phyloP scores from a whole-genome alignment of 768 basidiomycete genomes.

The Russula griseocarnosa region DNA sequence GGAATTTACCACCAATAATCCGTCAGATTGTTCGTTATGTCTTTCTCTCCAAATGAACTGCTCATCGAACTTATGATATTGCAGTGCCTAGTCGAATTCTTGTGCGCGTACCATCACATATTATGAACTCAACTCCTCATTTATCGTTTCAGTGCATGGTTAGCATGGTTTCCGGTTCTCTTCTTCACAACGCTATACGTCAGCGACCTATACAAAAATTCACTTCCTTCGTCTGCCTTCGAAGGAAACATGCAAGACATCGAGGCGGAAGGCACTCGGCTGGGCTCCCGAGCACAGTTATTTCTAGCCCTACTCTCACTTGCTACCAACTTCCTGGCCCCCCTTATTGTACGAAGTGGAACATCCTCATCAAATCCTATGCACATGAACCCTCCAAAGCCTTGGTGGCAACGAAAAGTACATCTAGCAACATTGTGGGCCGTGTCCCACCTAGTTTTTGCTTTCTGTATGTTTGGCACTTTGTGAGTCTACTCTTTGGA shows the following conservation, averaged over 20 bases:
- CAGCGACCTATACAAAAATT: conserved; percentile 74
- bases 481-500: conserved; percentile 53
- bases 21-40: conserved; percentile 41
- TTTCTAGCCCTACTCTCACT: conserved; percentile 70
- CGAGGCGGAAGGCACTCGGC: conserved; percentile 69
- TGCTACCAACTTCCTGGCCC: conserved; percentile 61
- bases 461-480: conserved; percentile 72
- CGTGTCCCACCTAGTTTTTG: conserved; percentile 67
- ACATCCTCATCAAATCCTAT: conserved; percentile 4
- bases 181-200: conserved; percentile 88
- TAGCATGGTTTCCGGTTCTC: conserved; percentile 90
- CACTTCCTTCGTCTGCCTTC: conserved; percentile 34
- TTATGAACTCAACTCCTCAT: conserved; percentile 6
- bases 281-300: conserved; percentile 82
- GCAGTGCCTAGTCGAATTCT: conserved; percentile 77
- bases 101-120: conserved; percentile 40
- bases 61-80: conserved; percentile 4
- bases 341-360: conserved; percentile 47
- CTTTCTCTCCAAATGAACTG: not conserved
- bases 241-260: conserved; percentile 35
- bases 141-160: conserved; percentile 54
- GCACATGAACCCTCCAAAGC: conserved; percentile 8
- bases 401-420: conserved; percentile 39
- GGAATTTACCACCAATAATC: conserved; percentile 44
- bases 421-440: conserved; percentile 76